Conservation (phyloP, 2,329 filamentous ascomycete genomes). For the Clonostachys sp. region DNA sequence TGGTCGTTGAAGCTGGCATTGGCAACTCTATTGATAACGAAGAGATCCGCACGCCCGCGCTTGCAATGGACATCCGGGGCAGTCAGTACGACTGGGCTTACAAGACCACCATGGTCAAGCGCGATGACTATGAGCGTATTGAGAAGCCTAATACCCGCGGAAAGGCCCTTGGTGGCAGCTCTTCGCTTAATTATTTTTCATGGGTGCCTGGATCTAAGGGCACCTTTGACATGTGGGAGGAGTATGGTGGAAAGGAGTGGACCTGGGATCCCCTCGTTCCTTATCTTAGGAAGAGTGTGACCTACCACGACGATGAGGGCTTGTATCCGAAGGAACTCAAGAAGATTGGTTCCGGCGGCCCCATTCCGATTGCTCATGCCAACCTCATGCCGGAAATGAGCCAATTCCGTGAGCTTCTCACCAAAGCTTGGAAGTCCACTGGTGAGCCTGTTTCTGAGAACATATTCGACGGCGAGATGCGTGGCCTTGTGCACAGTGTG, state of each 20-base stretch:
- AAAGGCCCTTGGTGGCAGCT: slow-evolving; percentile 54
- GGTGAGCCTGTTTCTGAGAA: slow-evolving; percentile 46
- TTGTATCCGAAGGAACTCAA: slow-evolving; percentile 36
- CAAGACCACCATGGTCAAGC: slow-evolving; percentile 57
- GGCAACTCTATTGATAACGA: slow-evolving; percentile 42
- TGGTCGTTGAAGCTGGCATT: slow-evolving; percentile 42
- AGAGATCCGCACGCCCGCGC: slow-evolving; percentile 47
- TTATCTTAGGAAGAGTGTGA: slow-evolving; percentile 52
- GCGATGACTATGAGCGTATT: slow-evolving; percentile 53
- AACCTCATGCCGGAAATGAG: slow-evolving; percentile 46
- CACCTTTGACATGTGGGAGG: slow-evolving; percentile 66
- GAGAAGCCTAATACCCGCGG: slow-evolving; percentile 61
- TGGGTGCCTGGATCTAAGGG: slow-evolving; percentile 55
- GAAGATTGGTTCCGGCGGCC: slow-evolving; percentile 46
- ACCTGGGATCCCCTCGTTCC: slow-evolving; percentile 45
- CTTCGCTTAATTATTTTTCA: slow-evolving; percentile 58
- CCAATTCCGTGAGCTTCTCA: slow-evolving; percentile 43
- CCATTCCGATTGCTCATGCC: slow-evolving; percentile 48
- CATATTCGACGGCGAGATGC: slow-evolving; percentile 50
- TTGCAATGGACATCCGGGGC: slow-evolving; percentile 46
- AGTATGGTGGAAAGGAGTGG: slow-evolving; percentile 66
- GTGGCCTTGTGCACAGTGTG: slow-evolving; percentile 46
- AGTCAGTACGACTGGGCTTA: slow-evolving; percentile 56
- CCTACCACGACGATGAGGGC: slow-evolving; percentile 49
- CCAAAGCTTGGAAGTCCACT: slow-evolving; percentile 46